Base-by-base conservation (phyloP, 164 flowering plant species). In the Aristolochia fimbriata region DNA sequence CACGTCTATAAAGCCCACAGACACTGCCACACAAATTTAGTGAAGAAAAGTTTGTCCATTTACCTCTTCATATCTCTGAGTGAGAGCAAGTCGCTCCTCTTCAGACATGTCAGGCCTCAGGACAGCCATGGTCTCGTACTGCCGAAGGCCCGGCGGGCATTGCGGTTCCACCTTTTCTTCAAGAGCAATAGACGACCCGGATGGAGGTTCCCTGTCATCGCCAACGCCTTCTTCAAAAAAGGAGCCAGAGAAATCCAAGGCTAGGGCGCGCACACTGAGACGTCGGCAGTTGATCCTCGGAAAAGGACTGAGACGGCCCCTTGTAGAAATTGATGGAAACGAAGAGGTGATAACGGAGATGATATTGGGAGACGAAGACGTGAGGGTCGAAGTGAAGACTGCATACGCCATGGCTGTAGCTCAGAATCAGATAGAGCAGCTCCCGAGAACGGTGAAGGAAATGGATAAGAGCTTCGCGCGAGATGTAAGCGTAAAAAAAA, bases 61-160 rank as follows among this genome's bases (percentile, higher is more conserved):
- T 57, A 22, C 21, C 43, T 58, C 50, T 20, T 93, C 98, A 63
- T 89, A 93, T 69, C 81, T 86, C 79, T 93, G 90, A 49, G 90
- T 86, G 17, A 89, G 80, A 52, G 81, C 59, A 54, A 93, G 84
- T 11, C 97, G 75, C 61, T 89, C 87, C 45, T 93, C 96, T 47
- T 92, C 98, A 1, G 93, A 76, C 98, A 92, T 86, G 62, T 89
- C 94, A 15, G 98, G 96, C 70, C 96, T 76, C 47, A 89, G 51
- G 24, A 92, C 90, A 14, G 73, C 80, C 96, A 87, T 87, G 15
- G 89, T 84, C 73, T 89, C 96, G 68, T 89, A 89, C 75, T 82
- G 81, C 11, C 93, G 71, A 33, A 87, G 83, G 16, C 98, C 96
- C 15, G 96, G 96, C 0, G 98, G 98, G 65, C 96, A 92, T 66